A percentile compares a stretch with the other conserved stretches of the same genome.
Evolutionary conservation across 1,139 yeast species (phyloP).

Genomic region (Candida smagusa): DNA sequence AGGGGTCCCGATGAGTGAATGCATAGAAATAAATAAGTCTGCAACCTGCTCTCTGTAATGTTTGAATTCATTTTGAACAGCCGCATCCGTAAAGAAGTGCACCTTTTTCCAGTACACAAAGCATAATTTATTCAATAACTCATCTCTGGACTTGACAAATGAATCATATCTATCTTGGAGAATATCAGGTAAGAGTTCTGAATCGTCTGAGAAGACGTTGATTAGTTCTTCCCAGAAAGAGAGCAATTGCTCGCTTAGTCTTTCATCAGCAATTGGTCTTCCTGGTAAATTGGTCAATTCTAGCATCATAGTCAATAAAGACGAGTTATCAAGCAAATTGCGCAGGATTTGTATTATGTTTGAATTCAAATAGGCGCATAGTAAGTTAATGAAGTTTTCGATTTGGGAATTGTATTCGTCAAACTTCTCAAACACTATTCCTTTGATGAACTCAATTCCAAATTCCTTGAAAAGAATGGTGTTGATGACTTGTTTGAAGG

Average conservation of each 20-base stretch:
- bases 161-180: constrained; percentile 21
- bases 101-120: constrained; percentile 62
- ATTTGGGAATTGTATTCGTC: constrained; percentile 43
- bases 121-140: constrained; percentile 45
- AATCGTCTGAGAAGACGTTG: constrained; percentile 58
- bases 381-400: constrained; percentile 47
- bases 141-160: constrained; percentile 29
- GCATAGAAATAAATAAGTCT: constrained; percentile 70
- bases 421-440: constrained; percentile 18
- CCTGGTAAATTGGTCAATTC: constrained; percentile 61
- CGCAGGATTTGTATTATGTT: constrained; percentile 51
- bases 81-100: constrained; percentile 27
- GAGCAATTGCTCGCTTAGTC: constrained; percentile 61
- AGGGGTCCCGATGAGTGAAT: constrained; percentile 58
- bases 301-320: constrained; percentile 47
- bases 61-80: constrained; percentile 46
- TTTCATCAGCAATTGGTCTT: constrained; percentile 63
- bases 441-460: constrained; percentile 33
- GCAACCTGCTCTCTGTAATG: constrained; percentile 70
- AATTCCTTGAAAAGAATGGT: constrained; percentile 39
- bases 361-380: constrained; percentile 50
- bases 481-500: constrained; percentile 19
- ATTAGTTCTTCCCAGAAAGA: constrained; percentile 80
- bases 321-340: constrained; percentile 37
- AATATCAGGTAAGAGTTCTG: constrained; percentile 35